Evolutionary conservation across 2,329 filamentous ascomycete genomes (phyloP).

Genomic region (Tolypocladium guangdongense): DNA sequence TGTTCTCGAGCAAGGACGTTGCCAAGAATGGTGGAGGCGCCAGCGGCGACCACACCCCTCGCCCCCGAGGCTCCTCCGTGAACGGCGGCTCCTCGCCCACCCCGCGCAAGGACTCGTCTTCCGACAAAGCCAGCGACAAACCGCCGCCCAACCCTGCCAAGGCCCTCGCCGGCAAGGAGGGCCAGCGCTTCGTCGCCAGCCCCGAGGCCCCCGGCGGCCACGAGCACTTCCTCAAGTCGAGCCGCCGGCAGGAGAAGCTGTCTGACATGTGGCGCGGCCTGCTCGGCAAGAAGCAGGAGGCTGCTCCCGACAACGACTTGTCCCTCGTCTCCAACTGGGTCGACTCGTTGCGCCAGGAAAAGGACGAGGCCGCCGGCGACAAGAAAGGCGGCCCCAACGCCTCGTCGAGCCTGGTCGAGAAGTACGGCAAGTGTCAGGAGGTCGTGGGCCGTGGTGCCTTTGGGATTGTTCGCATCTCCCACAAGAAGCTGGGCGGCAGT

Average conservation of each 20-base stretch:
- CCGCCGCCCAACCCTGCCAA: constrained; percentile 17
- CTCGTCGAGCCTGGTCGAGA: constrained; percentile 69
- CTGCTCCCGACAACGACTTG: constrained; percentile 63
- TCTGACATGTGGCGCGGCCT: constrained; percentile 83
- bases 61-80: constrained; percentile 23
- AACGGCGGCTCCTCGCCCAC: constrained; percentile 23
- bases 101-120: constrained; percentile 31
- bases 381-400: constrained; percentile 67
- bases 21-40: constrained; percentile 20
- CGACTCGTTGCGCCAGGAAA: constrained; percentile 81
- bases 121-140: constrained; percentile 15
- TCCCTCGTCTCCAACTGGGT: constrained; percentile 95
- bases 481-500: constrained; percentile 78
- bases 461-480: constrained; percentile 92
- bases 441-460: constrained; percentile 93
- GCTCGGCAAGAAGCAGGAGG: constrained; percentile 73
- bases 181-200: constrained; percentile 41
- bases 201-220: constrained; percentile 56
- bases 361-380: constrained; percentile 65
- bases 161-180: constrained; percentile 20
- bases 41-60: constrained; percentile 20
- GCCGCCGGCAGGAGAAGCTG: constrained; percentile 87
- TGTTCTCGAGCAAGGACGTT: constrained; percentile 51
- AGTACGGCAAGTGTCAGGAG: constrained; percentile 98
- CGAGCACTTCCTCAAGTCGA: constrained; percentile 79